These are phyloP conservation scores for Reticulascus tulasneorum DNA, from an alignment of 2,329 filamentous ascomycete species.

Conservation along the genomic window DNA sequence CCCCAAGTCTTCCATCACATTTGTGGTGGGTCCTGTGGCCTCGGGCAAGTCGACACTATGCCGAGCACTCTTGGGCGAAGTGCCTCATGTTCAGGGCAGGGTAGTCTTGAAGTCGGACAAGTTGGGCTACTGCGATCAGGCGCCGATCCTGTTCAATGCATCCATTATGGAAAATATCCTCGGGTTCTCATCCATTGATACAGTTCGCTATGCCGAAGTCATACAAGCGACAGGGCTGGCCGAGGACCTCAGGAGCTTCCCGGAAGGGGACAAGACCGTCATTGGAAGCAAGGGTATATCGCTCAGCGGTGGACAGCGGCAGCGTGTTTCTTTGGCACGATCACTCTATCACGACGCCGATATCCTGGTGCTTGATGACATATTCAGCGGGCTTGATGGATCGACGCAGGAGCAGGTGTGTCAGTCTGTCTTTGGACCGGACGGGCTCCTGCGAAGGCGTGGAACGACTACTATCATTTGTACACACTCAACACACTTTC, in stretches of 20 bases:
- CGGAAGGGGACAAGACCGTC: constrained; percentile 29
- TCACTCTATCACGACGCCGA: neutral
- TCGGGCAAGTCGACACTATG: constrained; percentile 34
- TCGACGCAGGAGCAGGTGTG: neutral
- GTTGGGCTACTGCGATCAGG: constrained; percentile 27
- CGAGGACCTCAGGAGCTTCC: constrained; percentile 25
- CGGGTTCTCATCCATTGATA: constrained; percentile 26
- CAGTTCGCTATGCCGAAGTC: constrained; percentile 27
- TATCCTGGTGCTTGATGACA: neutral
- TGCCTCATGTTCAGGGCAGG: constrained; percentile 11
- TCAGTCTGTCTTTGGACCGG: neutral
- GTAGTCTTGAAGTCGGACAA: constrained; percentile 8
- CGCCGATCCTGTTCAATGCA: constrained; percentile 25
- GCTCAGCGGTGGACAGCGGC: constrained; percentile 36
- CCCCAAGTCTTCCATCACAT: constrained; percentile 18
- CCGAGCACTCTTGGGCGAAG: constrained; percentile 28
- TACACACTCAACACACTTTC: neutral
- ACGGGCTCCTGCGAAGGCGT: neutral
- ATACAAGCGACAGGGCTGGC: constrained; percentile 27
- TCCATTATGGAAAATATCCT: constrained; percentile 33
- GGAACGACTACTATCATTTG: neutral
- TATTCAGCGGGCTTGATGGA: constrained; percentile 1
- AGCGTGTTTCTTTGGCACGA: constrained; percentile 20
- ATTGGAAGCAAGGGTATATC: constrained; percentile 36
- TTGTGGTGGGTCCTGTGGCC: constrained; percentile 33